Conservation (phyloP, 2,329 filamentous ascomycete species). For the Chaetomium globosum region DNA sequence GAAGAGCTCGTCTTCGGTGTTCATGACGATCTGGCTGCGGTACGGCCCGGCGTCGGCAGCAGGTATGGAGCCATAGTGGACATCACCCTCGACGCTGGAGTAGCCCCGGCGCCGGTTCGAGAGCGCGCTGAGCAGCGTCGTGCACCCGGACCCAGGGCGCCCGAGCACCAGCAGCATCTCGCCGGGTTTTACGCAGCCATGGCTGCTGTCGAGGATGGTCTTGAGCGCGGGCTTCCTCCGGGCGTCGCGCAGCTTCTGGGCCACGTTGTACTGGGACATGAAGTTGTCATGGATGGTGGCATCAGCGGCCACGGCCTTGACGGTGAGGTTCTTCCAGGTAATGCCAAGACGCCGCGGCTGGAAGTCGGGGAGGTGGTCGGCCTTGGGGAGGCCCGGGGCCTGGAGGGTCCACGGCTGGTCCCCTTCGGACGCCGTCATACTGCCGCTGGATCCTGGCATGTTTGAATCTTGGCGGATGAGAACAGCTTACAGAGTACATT, state of each 20-base stretch:
- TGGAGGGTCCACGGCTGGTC: not conserved
- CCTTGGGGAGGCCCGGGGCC: conserved; percentile 43
- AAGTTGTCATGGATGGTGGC: conserved; percentile 68
- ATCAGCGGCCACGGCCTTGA: conserved; percentile 63
- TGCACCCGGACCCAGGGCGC: conserved; percentile 69
- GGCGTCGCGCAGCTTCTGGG: conserved; percentile 55
- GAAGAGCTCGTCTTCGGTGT: conserved; percentile 67
- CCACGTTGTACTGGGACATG: conserved; percentile 60
- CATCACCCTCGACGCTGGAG: conserved; percentile 59
- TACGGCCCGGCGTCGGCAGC: conserved; percentile 54
- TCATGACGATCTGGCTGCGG: conserved; percentile 65
- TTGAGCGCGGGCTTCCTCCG: conserved; percentile 60
- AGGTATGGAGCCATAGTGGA: conserved; percentile 57
- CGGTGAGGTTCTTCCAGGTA: conserved; percentile 65
- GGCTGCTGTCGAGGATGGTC: conserved; percentile 65
- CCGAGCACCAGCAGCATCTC: conserved; percentile 73
- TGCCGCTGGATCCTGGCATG: not conserved
- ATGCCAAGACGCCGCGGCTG: conserved; percentile 60
- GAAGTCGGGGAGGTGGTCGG: conserved; percentile 50
- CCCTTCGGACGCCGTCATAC: conserved; percentile 2
- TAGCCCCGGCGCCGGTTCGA: conserved; percentile 66
- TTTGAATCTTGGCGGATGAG: not conserved
- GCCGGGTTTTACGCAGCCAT: conserved; percentile 71
- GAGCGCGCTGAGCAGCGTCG: conserved; percentile 69
- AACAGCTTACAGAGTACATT: not conserved